Evolutionary conservation across 1,284 basidiomycete species (phyloP).

Genomic region (Phlebopus sp.): DNA sequence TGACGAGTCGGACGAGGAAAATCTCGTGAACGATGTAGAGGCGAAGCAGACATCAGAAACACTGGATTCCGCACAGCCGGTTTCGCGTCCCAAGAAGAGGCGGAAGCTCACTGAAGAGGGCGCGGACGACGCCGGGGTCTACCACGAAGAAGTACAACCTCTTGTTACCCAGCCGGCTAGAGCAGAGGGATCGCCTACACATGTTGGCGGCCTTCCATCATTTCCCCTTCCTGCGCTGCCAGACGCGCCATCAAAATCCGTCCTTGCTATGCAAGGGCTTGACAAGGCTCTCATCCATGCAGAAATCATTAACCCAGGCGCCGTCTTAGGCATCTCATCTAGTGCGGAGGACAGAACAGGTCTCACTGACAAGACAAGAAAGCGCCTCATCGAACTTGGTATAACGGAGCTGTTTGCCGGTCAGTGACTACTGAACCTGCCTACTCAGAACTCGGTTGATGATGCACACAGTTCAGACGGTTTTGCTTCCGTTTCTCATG

Average conservation of each 20-base stretch:
- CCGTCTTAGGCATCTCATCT: slow-evolving; percentile 46
- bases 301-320: slow-evolving; percentile 63
- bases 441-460: slow-evolving; percentile 4
- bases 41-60: neutral
- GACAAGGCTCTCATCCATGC: slow-evolving; percentile 74
- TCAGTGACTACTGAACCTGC: slow-evolving; percentile 35
- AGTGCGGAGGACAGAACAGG: slow-evolving; percentile 43
- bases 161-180: slow-evolving; percentile 3
- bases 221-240: slow-evolving; percentile 76
- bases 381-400: slow-evolving; percentile 69
- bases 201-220: slow-evolving; percentile 44
- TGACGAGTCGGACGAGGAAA: slow-evolving; percentile 3
- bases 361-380: slow-evolving; percentile 61
- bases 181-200: neutral
- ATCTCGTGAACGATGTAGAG: neutral
- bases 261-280: slow-evolving; percentile 74
- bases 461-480: slow-evolving; percentile 69
- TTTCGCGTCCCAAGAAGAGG: slow-evolving; percentile 16
- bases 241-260: slow-evolving; percentile 51
- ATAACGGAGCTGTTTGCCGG: slow-evolving; percentile 86
- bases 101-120: slow-evolving; percentile 12
- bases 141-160: neutral
- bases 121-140: neutral
- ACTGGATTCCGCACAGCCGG: neutral
- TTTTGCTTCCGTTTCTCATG: slow-evolving; percentile 77